Percentiles rank a stretch among this genome's conserved stretches.
Evolutionary conservation across 2,329 filamentous ascomycete genomes (phyloP).

Genomic region (Diaporthe humulicola): DNA sequence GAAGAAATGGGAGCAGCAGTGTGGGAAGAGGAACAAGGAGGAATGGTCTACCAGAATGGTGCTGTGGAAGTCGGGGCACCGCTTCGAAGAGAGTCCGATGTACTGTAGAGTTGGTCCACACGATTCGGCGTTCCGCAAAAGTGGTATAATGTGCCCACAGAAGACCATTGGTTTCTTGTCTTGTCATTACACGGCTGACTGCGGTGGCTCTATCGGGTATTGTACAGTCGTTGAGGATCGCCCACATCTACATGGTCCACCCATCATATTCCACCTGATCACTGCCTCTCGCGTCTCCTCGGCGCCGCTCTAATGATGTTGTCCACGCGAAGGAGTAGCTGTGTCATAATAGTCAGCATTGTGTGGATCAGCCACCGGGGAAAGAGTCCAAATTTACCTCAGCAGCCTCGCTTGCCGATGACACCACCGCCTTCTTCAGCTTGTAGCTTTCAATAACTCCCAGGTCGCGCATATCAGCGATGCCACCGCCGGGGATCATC

Average conservation of each 20-base stretch:
- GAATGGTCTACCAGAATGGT: neutral
- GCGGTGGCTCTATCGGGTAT: constrained; percentile 40
- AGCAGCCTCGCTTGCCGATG: constrained; percentile 93
- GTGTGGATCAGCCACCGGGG: neutral
- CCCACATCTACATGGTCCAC: constrained; percentile 5
- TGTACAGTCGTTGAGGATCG: constrained; percentile 38
- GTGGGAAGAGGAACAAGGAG: too few species aligned
- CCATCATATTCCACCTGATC: constrained; percentile 44
- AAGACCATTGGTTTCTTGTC: constrained; percentile 11
- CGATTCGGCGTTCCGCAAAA: neutral
- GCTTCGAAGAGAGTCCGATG: neutral
- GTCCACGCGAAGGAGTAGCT: constrained; percentile 93
- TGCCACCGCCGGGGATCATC: constrained; percentile 88
- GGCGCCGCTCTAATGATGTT: constrained; percentile 97
- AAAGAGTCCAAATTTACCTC: constrained; percentile 73
- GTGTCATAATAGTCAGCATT: constrained; percentile 32
- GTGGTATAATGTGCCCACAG: neutral
- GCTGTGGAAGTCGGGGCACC: neutral
- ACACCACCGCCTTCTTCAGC: constrained; percentile 97
- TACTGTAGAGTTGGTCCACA: neutral
- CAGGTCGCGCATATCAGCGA: constrained; percentile 94
- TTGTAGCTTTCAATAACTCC: constrained; percentile 99
- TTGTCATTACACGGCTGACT: constrained; percentile 40
- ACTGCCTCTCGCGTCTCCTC: constrained; percentile 83
- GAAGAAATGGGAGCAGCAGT: neutral